Conservation (phyloP, 148 eudicot genomes). For the Drosera capensis region DNA sequence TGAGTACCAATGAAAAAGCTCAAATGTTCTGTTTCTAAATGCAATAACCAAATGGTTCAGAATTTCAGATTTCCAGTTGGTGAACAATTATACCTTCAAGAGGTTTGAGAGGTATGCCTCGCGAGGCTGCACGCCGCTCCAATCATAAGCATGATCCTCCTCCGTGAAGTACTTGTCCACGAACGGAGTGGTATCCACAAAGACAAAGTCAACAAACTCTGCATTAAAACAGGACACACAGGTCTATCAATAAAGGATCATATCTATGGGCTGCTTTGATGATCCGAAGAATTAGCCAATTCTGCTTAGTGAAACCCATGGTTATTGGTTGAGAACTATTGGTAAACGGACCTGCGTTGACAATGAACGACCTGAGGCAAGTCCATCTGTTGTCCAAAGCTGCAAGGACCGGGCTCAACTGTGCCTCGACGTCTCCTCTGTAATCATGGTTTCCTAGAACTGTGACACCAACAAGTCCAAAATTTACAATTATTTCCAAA, state of each 20-base stretch:
- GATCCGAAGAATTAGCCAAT: neutral
- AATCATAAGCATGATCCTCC: conserved; percentile 41
- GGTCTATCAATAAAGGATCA: neutral
- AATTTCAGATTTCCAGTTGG: too few relatives aligned
- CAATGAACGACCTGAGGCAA: conserved; percentile 53
- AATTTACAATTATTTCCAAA: neutral
- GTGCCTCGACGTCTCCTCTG: conserved; percentile 68
- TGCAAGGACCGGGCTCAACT: conserved; percentile 35
- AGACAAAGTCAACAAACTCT: conserved; percentile 58
- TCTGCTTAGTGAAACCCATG: neutral
- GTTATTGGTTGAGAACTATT: neutral
- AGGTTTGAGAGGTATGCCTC: conserved; percentile 24
- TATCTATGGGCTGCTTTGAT: neutral
- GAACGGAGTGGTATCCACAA: conserved; percentile 74
- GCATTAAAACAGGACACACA: conserved; percentile 7
- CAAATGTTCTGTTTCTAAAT: neutral
- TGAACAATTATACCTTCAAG: conserved; percentile 32
- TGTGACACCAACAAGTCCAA: conserved; percentile 10
- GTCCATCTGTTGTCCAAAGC: conserved; percentile 51
- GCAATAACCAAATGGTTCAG: neutral
- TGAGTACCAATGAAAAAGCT: neutral
- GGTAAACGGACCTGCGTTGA: conserved; percentile 77
- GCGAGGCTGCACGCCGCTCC: conserved; percentile 51
- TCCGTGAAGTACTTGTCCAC: conserved; percentile 38
- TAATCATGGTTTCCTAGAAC: conserved; percentile 83